A percentile compares a stretch with the other conserved stretches of the same genome.
phyloP scores from a whole-genome alignment of 2,329 filamentous ascomycete genomes.

The Colletotrichum agaves region DNA sequence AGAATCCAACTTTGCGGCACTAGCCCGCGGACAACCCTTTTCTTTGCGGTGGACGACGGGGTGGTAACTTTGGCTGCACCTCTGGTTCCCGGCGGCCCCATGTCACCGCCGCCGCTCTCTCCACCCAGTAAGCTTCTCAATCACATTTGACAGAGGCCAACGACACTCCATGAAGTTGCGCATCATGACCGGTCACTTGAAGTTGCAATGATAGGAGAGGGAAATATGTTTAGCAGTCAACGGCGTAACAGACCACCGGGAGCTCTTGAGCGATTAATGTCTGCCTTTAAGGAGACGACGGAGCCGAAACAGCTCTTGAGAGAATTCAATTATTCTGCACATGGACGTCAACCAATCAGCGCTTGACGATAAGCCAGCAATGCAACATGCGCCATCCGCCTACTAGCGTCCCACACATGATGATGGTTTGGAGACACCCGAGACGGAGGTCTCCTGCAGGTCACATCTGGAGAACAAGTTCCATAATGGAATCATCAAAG shows the following conservation, averaged over 20 bases:
- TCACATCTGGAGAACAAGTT: slow-evolving; percentile 37
- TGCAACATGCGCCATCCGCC: slow-evolving; percentile 36
- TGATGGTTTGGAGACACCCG: slow-evolving; percentile 34
- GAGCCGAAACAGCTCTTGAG: slow-evolving; percentile 37
- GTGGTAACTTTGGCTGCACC: slow-evolving; percentile 30
- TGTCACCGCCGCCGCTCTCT: slow-evolving; percentile 35
- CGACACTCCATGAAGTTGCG: slow-evolving; percentile 32
- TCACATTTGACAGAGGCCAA: slow-evolving; percentile 35
- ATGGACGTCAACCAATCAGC: slow-evolving; percentile 43
- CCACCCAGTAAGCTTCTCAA: slow-evolving; percentile 37
- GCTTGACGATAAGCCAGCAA: slow-evolving; percentile 44
- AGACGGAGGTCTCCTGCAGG: slow-evolving; percentile 37
- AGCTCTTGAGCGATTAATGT: slow-evolving; percentile 36
- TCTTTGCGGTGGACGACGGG: slow-evolving; percentile 25
- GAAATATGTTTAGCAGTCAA: slow-evolving; percentile 32
- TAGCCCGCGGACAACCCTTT: slow-evolving; percentile 26
- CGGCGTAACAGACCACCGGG: slow-evolving; percentile 5
- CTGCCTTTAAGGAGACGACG: slow-evolving; percentile 32
- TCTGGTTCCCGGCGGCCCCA: slow-evolving; percentile 32
- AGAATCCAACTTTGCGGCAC: slow-evolving; percentile 35
- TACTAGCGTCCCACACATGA: slow-evolving; percentile 37
- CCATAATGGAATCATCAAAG: slow-evolving; percentile 40
- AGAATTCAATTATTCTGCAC: slow-evolving; percentile 50
- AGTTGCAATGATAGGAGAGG: slow-evolving; percentile 34
- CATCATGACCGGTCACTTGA: slow-evolving; percentile 25